These are phyloP conservation scores for Penicillium ochrochloron DNA, from an alignment of 495 filamentous ascomycete genomes.

Conservation along the genomic window DNA sequence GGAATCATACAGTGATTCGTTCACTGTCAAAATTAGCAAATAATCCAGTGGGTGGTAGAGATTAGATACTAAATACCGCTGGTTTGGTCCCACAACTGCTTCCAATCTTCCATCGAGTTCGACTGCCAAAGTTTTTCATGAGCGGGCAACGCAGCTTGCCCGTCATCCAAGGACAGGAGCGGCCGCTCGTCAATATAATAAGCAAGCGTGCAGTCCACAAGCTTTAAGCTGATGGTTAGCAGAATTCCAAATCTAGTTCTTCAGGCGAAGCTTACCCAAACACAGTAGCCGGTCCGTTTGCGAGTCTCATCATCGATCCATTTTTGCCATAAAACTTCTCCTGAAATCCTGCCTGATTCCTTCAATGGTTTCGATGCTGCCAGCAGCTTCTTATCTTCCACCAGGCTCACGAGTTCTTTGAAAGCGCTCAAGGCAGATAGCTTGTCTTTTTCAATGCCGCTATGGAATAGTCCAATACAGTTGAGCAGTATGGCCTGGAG, in stretches of 20 bases:
- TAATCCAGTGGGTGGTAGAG: not conserved
- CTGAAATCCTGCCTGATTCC: constrained; percentile 9
- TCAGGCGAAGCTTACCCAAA: constrained; percentile 42
- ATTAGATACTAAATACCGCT: constrained; percentile 26
- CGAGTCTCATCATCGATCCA: constrained; percentile 44
- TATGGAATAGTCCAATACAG: constrained; percentile 49
- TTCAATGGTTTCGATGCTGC: not conserved
- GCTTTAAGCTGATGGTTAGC: constrained; percentile 29
- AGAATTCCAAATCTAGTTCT: not conserved
- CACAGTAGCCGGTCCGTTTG: constrained; percentile 49
- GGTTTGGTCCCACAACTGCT: constrained; percentile 34
- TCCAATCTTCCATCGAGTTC: constrained; percentile 42
- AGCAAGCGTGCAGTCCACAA: constrained; percentile 52
- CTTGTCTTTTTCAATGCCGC: constrained; percentile 35
- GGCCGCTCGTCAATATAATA: constrained; percentile 48
- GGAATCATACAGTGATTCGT: constrained; percentile 48
- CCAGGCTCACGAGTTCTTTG: constrained; percentile 40
- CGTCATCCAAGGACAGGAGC: constrained; percentile 46
- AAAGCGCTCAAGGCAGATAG: constrained; percentile 34
- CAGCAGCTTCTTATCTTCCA: constrained; percentile 32
- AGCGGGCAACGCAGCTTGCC: constrained; percentile 47
- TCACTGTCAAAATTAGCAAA: constrained; percentile 25
- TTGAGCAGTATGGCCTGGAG: constrained; percentile 46
- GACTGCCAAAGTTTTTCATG: constrained; percentile 55
- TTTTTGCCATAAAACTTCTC: constrained; percentile 28